phyloP scores from a whole-genome alignment of 2,329 filamentous ascomycete genomes.

The Stromatinia cepivora region DNA sequence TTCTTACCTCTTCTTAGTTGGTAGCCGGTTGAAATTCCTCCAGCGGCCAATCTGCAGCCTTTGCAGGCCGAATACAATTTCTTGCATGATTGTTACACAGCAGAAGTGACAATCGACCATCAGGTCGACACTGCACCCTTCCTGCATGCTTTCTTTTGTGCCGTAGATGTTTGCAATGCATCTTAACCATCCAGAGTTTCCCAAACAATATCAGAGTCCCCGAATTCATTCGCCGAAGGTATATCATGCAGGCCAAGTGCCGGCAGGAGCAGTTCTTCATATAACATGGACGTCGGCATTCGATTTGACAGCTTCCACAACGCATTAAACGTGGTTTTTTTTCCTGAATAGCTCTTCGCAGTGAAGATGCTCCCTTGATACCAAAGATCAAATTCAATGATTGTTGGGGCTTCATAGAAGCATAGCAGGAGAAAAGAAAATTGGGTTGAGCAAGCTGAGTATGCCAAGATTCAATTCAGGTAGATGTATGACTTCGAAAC shows the following conservation, averaged over 20 bases:
- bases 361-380: not conserved
- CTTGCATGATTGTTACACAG: constrained; percentile 19
- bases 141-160: not conserved
- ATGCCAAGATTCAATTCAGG: not conserved
- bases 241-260: constrained; percentile 9
- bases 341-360: not conserved
- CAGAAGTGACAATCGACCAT: constrained; percentile 11
- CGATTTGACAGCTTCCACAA: not conserved
- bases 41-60: not conserved
- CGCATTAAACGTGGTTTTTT: not conserved
- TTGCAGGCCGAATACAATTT: not conserved
- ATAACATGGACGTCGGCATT: constrained; percentile 13
- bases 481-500: constrained; percentile 3
- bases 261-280: constrained; percentile 6
- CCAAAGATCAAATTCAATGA: not conserved
- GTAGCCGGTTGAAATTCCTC: not conserved
- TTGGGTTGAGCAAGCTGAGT: constrained; percentile 3
- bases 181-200: constrained; percentile 4
- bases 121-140: constrained; percentile 7
- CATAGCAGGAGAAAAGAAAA: not conserved
- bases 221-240: constrained; percentile 11
- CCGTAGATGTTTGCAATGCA: constrained; percentile 10
- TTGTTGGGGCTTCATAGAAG: not conserved
- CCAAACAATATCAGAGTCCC: constrained; percentile 5
- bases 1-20: not conserved